A percentile compares a stretch with the other conserved stretches of the same genome.
Evolutionary conservation across 805 yeast genomes (phyloP).

Genomic region (Ogataea nonfermentans): DNA sequence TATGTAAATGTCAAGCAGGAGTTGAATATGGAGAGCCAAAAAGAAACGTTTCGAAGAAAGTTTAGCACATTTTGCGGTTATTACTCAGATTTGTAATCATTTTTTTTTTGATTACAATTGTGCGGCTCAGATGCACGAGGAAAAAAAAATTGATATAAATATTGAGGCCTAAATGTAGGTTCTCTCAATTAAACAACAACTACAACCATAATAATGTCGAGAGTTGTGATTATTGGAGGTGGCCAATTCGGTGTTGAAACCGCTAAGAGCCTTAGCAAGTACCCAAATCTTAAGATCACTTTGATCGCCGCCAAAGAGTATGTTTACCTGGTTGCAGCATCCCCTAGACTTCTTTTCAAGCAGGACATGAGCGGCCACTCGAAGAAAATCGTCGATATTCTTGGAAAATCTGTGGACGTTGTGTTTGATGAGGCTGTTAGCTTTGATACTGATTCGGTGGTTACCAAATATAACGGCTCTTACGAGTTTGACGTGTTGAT

Average conservation of each 20-base stretch:
- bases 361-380: slow-evolving; percentile 9
- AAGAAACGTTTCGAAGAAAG: slow-evolving; percentile 1
- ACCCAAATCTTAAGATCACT: slow-evolving; percentile 10
- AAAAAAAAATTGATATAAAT: too few relatives aligned
- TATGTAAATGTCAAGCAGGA: too few relatives aligned
- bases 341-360: slow-evolving; percentile 13
- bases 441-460: slow-evolving; percentile 21
- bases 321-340: slow-evolving; percentile 14
- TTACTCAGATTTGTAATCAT: too few relatives aligned
- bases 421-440: slow-evolving; percentile 21
- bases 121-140: too few relatives aligned
- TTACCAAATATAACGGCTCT: slow-evolving; percentile 12
- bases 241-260: slow-evolving; percentile 13
- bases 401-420: slow-evolving; percentile 22
- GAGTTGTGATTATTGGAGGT: slow-evolving; percentile 14
- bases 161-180: too few relatives aligned
- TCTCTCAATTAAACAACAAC: too few relatives aligned
- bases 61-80: too few relatives aligned
- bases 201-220: slow-evolving; percentile 22
- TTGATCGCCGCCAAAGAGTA: slow-evolving; percentile 16
- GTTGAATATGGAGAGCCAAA: too few relatives aligned
- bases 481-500: slow-evolving; percentile 27
- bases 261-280: slow-evolving; percentile 9
- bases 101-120: too few relatives aligned
- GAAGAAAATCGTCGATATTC: slow-evolving; percentile 19